Evolutionary conservation across 257 asterid genomes (phyloP).

Genomic region (Cynanchum wilfordii): DNA sequence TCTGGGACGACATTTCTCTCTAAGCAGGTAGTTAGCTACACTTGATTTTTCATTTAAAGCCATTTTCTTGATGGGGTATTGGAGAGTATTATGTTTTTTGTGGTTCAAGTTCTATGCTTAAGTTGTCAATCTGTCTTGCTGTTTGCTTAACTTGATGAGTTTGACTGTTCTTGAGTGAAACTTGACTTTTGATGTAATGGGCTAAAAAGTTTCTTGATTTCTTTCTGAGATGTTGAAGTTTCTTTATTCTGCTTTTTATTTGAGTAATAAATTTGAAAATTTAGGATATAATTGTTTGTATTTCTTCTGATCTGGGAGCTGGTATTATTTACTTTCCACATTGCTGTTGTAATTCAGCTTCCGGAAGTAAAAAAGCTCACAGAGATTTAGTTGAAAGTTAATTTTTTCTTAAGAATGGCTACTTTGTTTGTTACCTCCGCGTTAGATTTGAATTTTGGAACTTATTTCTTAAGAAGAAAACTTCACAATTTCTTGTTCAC

Average conservation of each 20-base stretch:
- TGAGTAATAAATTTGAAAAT: background rate
- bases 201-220: background rate
- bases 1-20: constrained; percentile 14
- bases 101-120: background rate
- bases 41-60: background rate
- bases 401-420: background rate
- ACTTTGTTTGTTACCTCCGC: background rate
- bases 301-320: constrained; percentile 13
- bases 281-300: background rate
- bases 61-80: constrained; percentile 11
- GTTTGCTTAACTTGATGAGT: background rate
- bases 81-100: background rate
- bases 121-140: background rate
- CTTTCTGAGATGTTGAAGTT: background rate
- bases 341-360: background rate
- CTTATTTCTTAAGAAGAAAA: background rate
- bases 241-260: background rate
- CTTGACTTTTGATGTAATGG: constrained; percentile 10
- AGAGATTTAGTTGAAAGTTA: no score
- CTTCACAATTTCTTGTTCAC: background rate
- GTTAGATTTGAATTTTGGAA: background rate
- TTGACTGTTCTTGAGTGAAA: background rate
- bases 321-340: background rate
- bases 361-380: background rate
- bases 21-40: constrained; percentile 6